Percentiles rank a stretch among this genome's conserved stretches.
These are phyloP conservation scores for Pleurotus giganteus DNA, from an alignment of 768 basidiomycete species.

Conservation along the genomic window DNA sequence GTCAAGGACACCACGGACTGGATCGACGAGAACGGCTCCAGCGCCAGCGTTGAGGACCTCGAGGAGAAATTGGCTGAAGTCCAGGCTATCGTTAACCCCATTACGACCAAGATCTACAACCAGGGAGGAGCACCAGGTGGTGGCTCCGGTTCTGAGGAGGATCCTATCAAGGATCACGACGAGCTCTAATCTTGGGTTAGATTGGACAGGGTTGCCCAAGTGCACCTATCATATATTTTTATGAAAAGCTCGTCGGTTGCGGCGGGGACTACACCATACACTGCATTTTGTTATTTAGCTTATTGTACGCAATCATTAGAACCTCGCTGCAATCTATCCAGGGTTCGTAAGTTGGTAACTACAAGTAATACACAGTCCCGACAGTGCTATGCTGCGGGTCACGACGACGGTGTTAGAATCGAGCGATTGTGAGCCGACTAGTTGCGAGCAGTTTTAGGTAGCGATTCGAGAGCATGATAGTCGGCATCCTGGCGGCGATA, in stretches of 20 bases:
- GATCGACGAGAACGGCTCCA: conserved; percentile 81
- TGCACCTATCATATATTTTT: background rate
- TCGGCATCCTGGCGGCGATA: too few species aligned
- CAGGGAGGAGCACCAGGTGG: conserved; percentile 30
- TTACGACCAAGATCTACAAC: conserved; percentile 78
- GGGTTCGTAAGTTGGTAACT: background rate
- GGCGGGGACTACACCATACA: background rate
- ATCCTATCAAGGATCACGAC: conserved; percentile 41
- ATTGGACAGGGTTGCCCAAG: background rate
- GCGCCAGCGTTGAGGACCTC: conserved; percentile 80
- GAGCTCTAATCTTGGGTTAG: conserved; percentile 34
- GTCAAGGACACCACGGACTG: conserved; percentile 91
- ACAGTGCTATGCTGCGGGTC: too few species aligned
- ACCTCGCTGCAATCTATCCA: background rate
- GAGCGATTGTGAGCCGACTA: too few species aligned
- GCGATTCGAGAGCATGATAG: too few species aligned
- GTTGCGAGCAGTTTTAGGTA: too few species aligned
- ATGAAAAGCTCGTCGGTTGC: conserved; percentile 1
- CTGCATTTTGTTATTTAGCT: conserved; percentile 2
- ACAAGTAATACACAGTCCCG: too few species aligned
- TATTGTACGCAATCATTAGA: conserved; percentile 8
- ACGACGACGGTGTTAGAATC: too few species aligned
- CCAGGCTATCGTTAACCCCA: conserved; percentile 75
- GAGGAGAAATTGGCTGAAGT: conserved; percentile 89
- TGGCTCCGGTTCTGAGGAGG: conserved; percentile 32